A percentile compares a stretch with the other conserved stretches of the same genome.
phyloP scores from a whole-genome alignment of 495 filamentous ascomycete species.

The Hyaloscypha hepaticicola region DNA sequence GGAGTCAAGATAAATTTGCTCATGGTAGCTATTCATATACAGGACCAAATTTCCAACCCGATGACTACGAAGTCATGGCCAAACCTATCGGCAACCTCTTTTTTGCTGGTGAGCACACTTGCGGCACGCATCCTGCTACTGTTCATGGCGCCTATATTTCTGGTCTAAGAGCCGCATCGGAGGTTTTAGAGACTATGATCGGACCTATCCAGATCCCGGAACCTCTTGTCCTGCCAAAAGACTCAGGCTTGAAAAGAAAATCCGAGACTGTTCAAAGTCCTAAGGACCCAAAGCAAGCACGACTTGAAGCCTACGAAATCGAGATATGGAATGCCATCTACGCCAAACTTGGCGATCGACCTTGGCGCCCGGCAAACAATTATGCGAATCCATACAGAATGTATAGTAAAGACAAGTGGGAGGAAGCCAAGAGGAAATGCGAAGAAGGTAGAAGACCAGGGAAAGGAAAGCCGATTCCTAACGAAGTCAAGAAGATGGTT shows the following conservation, averaged over 20 bases:
- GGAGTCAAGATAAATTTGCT: constrained; percentile 86
- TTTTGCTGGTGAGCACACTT: constrained; percentile 96
- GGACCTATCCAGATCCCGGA: constrained; percentile 76
- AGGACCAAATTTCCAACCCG: constrained; percentile 71
- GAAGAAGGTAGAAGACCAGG: constrained; percentile 63
- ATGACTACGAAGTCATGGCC: constrained; percentile 96
- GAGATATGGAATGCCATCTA: constrained; percentile 69
- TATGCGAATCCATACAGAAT: constrained; percentile 73
- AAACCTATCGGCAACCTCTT: constrained; percentile 78
- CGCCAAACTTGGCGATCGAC: constrained; percentile 68
- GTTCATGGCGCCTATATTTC: constrained; percentile 97
- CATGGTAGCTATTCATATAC: constrained; percentile 93
- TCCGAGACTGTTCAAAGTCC: constrained; percentile 29
- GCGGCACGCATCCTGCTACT: constrained; percentile 91
- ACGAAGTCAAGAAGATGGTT: constrained; percentile 78
- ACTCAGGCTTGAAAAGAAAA: constrained; percentile 54
- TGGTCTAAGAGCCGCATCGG: constrained; percentile 82
- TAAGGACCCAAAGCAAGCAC: constrained; percentile 51
- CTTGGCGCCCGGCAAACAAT: constrained; percentile 64
- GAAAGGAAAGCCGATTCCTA: constrained; percentile 66
- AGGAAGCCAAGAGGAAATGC: constrained; percentile 67
- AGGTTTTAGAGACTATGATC: constrained; percentile 73
- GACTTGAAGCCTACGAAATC: constrained; percentile 67
- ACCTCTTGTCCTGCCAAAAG: constrained; percentile 71
- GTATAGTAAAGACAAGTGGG: constrained; percentile 79